phyloP scores from a whole-genome alignment of 768 basidiomycete species.

The Russula ochroleuca region DNA sequence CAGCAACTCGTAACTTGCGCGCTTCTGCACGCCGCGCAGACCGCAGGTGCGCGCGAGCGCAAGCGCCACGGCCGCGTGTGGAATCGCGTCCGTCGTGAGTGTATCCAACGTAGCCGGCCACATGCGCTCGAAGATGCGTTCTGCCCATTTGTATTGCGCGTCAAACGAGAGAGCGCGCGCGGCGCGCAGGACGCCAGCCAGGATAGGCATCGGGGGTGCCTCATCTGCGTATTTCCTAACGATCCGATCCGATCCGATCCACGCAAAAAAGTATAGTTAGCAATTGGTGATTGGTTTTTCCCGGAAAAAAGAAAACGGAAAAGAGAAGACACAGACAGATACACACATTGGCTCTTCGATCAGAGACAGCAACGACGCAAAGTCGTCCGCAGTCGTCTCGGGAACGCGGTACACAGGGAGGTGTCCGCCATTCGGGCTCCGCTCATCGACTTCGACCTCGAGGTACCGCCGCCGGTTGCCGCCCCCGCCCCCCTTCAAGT shows the following conservation, averaged over 20 bases:
- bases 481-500: too few relatives aligned
- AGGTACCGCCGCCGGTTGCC: too few relatives aligned
- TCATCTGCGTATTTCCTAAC: constrained; percentile 31
- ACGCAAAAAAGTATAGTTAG: neutral
- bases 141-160: constrained; percentile 33
- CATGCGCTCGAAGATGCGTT: constrained; percentile 32
- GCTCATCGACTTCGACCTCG: constrained; percentile 13
- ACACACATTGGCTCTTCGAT: constrained; percentile 37
- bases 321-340: too few relatives aligned
- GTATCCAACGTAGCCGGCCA: constrained; percentile 33
- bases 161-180: constrained; percentile 36
- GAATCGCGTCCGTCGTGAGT: constrained; percentile 25
- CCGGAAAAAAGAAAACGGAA: too few relatives aligned
- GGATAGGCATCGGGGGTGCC: constrained; percentile 32
- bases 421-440: neutral
- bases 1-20: constrained; percentile 42
- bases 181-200: constrained; percentile 38
- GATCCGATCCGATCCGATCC: too few relatives aligned
- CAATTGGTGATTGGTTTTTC: too few relatives aligned
- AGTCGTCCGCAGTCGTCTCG: constrained; percentile 34
- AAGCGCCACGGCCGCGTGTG: constrained; percentile 34
- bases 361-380: constrained; percentile 34
- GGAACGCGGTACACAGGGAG: constrained; percentile 30
- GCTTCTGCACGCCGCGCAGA: constrained; percentile 33
- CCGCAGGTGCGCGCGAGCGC: constrained; percentile 34